Conservation (phyloP, 148 eudicot genomes). For the Rhododendron ovatum region DNA sequence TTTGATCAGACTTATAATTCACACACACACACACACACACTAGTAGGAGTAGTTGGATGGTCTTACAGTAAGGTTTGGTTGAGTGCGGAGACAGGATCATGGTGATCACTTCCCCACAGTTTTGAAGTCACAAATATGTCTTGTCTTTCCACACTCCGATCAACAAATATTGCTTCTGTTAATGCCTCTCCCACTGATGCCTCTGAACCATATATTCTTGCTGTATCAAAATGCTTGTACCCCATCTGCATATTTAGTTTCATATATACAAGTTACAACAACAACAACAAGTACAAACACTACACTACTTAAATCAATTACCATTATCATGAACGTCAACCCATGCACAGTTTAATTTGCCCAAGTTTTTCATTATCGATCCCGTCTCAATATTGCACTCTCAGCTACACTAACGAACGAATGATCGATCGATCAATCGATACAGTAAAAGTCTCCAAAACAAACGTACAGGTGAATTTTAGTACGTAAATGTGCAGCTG, state of each 20-base stretch:
- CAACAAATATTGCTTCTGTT: conserved; percentile 32
- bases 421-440: too few relatives aligned
- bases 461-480: too few relatives aligned
- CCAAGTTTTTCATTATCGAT: too few relatives aligned
- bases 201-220: conserved; percentile 61
- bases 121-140: conserved; percentile 50
- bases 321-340: too few relatives aligned
- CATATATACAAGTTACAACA: not conserved
- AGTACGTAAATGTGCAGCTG: not conserved
- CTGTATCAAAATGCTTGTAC: conserved; percentile 62
- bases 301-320: too few relatives aligned
- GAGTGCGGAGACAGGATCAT: conserved; percentile 56
- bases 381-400: not conserved
- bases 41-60: too few relatives aligned
- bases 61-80: conserved; percentile 45
- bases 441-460: too few relatives aligned
- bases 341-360: too few relatives aligned
- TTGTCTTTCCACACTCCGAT: conserved; percentile 30
- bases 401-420: too few relatives aligned
- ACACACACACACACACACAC: too few relatives aligned
- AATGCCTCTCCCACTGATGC: conserved; percentile 43
- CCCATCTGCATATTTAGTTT: conserved; percentile 36
- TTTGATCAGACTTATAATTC: too few relatives aligned
- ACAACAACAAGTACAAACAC: too few relatives aligned
- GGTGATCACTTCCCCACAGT: conserved; percentile 64